A percentile compares a stretch with the other conserved stretches of the same genome.
These are phyloP conservation scores for Coix lacrymajobi DNA, from an alignment of 176 grass and related monocot species.

Conservation along the genomic window DNA sequence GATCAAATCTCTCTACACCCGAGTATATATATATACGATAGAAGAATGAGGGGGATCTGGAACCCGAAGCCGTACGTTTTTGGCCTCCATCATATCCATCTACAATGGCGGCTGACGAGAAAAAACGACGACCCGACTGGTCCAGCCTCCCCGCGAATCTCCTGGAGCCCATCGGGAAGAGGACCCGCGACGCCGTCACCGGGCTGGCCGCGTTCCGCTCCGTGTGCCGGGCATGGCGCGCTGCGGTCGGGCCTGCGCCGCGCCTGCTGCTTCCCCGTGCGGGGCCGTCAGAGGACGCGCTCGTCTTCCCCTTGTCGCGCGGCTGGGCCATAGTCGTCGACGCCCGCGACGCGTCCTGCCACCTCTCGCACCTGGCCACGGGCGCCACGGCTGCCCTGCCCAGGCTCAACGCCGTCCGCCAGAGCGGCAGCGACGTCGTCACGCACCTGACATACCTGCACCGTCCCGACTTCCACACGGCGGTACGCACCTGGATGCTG, in stretches of 20 bases:
- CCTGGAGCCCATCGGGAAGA: neutral
- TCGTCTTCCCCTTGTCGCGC: neutral
- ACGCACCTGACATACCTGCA: neutral
- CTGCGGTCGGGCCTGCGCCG: neutral
- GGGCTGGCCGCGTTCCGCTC: neutral
- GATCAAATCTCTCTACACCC: too few species aligned
- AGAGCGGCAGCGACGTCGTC: neutral
- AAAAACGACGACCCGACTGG: neutral
- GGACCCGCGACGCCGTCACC: neutral
- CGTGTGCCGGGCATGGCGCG: neutral
- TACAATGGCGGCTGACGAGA: neutral
- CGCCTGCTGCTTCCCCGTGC: neutral
- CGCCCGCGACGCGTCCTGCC: neutral
- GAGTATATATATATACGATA: too few species aligned
- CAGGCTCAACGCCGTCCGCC: neutral
- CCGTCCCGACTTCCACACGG: neutral
- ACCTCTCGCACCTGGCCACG: conserved; percentile 20
- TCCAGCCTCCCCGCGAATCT: neutral
- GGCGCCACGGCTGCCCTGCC: neutral
- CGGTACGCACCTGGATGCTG: neutral
- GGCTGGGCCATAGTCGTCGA: conserved; percentile 11
- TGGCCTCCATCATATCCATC: neutral
- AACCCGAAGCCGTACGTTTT: too few species aligned
- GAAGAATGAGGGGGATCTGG: too few species aligned
- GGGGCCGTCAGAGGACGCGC: neutral